Percentiles rank a stretch among this genome's conserved stretches.
phyloP scores from a whole-genome alignment of 1,284 basidiomycete genomes.

The Apiotrichum brassicae region DNA sequence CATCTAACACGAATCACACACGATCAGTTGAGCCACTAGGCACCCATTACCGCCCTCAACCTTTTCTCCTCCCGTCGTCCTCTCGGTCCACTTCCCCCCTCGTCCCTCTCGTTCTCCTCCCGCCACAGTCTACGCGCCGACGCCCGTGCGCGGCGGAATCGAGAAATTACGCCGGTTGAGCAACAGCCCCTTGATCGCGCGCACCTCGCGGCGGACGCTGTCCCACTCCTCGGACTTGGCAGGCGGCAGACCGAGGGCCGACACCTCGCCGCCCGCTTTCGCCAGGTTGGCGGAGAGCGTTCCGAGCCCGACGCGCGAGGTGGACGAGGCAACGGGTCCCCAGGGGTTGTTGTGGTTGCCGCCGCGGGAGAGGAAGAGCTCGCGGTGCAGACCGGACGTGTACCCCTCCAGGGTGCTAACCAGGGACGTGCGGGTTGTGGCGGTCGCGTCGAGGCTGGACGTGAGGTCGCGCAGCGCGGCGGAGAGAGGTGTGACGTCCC shows the following conservation, averaged over 20 bases:
- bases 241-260: constrained; percentile 11
- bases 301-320: constrained; percentile 26
- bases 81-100: too few relatives aligned
- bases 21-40: too few relatives aligned
- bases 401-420: constrained; percentile 40
- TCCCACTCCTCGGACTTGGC: constrained; percentile 40
- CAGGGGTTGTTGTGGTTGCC: constrained; percentile 2
- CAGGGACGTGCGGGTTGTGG: constrained; percentile 43
- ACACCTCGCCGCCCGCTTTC: constrained; percentile 19
- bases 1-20: too few relatives aligned
- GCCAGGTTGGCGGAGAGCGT: constrained; percentile 30
- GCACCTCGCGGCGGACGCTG: constrained; percentile 41
- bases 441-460: constrained; percentile 31
- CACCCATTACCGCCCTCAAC: too few relatives aligned
- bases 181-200: constrained; percentile 45
- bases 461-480: constrained; percentile 23
- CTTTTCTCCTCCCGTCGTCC: too few relatives aligned
- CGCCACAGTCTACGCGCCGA: background rate
- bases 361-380: constrained; percentile 24
- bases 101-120: background rate
- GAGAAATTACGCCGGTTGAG: constrained; percentile 39
- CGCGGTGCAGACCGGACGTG: constrained; percentile 39
- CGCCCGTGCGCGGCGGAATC: background rate
- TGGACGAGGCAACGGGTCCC: constrained; percentile 2
- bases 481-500: constrained; percentile 15